Evolutionary conservation across 192 early-diverging fungal genomes (phyloP), one percentile per base, ranked within the genome.

Genomic region (Coemansia sp.): DNA sequence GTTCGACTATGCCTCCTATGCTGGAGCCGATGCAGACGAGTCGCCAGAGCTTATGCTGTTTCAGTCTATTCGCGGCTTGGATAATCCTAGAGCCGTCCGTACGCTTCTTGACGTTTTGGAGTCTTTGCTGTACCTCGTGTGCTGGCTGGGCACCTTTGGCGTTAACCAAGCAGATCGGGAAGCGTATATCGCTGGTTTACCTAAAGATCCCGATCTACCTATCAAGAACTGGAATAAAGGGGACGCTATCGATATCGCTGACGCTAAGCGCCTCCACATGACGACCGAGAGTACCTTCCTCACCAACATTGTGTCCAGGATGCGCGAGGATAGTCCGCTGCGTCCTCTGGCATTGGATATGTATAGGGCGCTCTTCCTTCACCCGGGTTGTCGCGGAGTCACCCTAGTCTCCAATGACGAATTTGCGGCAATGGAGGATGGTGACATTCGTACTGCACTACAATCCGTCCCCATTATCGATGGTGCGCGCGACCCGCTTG

Each of bases 1-100:
- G 46, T 74, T 68, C 60, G 78, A 74, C 62, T 12, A 38, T 44
- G 64, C 78, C 2, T 60, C 66, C n/a, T n/a, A n/a, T n/a, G n/a
- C 39, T 39, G 39, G 39, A 39, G 40, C 13, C 13, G 40, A 41
- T 66, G 62, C 9, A n/a, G n/a, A n/a, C n/a, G 24, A 24, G 24
- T 24, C 24, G 24, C 24, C 24, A 1, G 24, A 24, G 24, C 24
- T 1, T 24, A 24, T 24, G 24, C 24, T 24, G 1, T 24, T 24
- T 1, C 24, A 24, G 24, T 24, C 24, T 1, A 24, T 24, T 24
- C 24, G 24, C 24, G 1, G 24, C 24, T 24, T 24, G 24, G 24
- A 24, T 24, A 24, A 24, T 24, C 24, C 24, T 24, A 24, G 24
- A 24, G 24, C 24, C 1, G 24, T 24, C 24, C 24, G 24, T 24